Evolutionary conservation across 1,284 basidiomycete genomes (phyloP).

Genomic region (Heterobasidion occidentale): DNA sequence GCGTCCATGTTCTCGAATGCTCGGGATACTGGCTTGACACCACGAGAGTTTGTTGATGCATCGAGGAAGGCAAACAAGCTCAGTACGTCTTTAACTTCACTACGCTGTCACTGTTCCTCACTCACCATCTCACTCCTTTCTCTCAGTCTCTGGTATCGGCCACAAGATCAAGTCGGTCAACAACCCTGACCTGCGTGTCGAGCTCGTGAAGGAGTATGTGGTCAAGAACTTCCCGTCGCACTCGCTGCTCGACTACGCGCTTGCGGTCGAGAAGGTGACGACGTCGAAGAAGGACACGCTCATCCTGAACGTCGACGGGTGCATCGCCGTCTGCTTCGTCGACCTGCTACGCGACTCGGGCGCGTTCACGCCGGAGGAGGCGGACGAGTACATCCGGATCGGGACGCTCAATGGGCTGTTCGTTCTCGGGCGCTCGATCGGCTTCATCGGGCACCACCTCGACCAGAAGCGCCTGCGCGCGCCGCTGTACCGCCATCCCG

Average conservation of each 20-base stretch:
- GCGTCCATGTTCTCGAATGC: constrained; percentile 93
- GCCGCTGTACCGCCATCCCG: constrained; percentile 87
- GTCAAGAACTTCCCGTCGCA: constrained; percentile 93
- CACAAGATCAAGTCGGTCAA: constrained; percentile 99
- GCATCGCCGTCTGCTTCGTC: constrained; percentile 97
- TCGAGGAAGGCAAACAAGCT: constrained; percentile 96
- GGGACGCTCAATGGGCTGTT: constrained; percentile 94
- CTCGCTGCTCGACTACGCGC: constrained; percentile 93
- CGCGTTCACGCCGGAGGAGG: constrained; percentile 94
- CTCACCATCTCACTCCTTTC: constrained; percentile 2
- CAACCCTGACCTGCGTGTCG: constrained; percentile 95
- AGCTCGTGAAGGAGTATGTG: constrained; percentile 97
- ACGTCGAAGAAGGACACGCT: constrained; percentile 97
- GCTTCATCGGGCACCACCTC: constrained; percentile 92
- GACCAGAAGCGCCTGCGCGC: constrained; percentile 95
- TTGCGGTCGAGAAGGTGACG: constrained; percentile 97
- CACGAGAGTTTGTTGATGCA: constrained; percentile 96
- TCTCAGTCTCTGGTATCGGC: constrained; percentile 88
- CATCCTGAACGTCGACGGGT: constrained; percentile 95
- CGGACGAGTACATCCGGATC: constrained; percentile 95
- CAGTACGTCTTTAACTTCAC: constrained; percentile 41
- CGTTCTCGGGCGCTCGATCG: constrained; percentile 94
- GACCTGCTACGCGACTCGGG: constrained; percentile 91
- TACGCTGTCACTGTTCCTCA: neutral
- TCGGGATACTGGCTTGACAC: constrained; percentile 85